Conservation (phyloP, 257 asterid genomes). For the Scutellaria baicalensis region DNA sequence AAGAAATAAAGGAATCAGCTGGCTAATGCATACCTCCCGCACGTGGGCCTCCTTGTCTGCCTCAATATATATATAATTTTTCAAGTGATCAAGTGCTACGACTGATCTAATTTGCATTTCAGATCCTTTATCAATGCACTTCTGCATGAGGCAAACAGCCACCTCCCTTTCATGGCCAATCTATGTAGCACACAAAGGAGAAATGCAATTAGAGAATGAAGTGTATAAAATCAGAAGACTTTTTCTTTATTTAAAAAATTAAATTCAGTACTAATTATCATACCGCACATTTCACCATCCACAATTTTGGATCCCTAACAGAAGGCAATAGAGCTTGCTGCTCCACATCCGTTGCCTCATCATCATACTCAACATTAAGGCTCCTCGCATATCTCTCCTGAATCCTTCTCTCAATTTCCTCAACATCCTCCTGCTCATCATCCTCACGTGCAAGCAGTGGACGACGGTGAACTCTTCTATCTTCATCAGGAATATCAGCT, state of each 20-base stretch:
- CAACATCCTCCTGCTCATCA: conserved; percentile 66
- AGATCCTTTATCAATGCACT: conserved; percentile 77
- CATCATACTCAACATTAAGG: conserved; percentile 66
- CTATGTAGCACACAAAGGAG: conserved; percentile 26
- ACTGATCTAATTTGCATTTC: conserved; percentile 85
- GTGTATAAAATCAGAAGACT: neutral
- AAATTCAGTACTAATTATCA: conserved; percentile 16
- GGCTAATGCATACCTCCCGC: conserved; percentile 56
- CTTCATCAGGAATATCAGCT: conserved; percentile 73
- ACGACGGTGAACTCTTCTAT: conserved; percentile 59
- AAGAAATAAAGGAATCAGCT: neutral
- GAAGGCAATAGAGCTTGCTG: conserved; percentile 97
- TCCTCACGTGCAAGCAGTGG: conserved; percentile 83
- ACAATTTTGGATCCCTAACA: conserved; percentile 90
- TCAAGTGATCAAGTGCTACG: conserved; percentile 89
- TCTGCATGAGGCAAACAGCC: conserved; percentile 94
- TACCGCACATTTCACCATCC: conserved; percentile 99
- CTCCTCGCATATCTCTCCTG: conserved; percentile 63
- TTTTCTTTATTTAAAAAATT: neutral
- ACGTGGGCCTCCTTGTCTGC: conserved; percentile 97
- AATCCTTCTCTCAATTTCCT: conserved; percentile 63
- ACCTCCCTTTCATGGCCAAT: conserved; percentile 95
- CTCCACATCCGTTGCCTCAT: conserved; percentile 93
- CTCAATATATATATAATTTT: conserved; percentile 72
- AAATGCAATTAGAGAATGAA: neutral